Conservation (phyloP, 75 land plant genomes). For the Cupressus sempervirens region DNA sequence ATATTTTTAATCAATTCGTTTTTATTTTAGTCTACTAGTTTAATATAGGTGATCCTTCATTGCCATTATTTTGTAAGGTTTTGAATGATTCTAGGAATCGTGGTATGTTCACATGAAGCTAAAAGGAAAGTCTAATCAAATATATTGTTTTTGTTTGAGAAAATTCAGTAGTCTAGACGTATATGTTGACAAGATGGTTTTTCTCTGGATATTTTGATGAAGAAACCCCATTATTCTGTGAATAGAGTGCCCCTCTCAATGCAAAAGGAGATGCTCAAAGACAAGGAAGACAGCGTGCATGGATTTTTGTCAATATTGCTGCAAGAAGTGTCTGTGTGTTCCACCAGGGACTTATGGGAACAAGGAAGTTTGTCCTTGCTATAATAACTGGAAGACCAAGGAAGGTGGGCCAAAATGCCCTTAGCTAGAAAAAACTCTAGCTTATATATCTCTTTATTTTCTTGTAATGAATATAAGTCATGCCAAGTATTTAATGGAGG, state of each 20-base stretch:
- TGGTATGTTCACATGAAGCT: neutral
- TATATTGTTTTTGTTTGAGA: too few species aligned
- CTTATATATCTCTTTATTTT: neutral
- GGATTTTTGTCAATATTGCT: neutral
- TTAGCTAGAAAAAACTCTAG: neutral
- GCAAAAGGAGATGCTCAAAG: conserved; percentile 4
- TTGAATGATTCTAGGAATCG: neutral
- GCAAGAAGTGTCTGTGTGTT: neutral
- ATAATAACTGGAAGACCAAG: conserved; percentile 1
- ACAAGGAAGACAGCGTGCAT: neutral
- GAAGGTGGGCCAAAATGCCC: neutral
- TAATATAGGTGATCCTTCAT: neutral
- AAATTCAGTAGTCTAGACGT: too few species aligned
- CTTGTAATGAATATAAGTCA: too few species aligned
- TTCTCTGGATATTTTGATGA: neutral
- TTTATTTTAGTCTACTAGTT: neutral
- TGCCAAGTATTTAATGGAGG: too few species aligned
- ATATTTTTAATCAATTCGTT: neutral
- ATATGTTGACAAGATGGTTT: neutral
- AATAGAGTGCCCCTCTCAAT: neutral
- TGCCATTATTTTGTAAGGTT: neutral
- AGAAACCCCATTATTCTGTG: neutral
- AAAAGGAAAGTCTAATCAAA: neutral
- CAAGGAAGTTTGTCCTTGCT: neutral
- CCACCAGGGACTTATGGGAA: conserved; percentile 5